Evolutionary conservation across 352 stramenopile species (phyloP).

Genomic region (Globisporangium takayamanum): DNA sequence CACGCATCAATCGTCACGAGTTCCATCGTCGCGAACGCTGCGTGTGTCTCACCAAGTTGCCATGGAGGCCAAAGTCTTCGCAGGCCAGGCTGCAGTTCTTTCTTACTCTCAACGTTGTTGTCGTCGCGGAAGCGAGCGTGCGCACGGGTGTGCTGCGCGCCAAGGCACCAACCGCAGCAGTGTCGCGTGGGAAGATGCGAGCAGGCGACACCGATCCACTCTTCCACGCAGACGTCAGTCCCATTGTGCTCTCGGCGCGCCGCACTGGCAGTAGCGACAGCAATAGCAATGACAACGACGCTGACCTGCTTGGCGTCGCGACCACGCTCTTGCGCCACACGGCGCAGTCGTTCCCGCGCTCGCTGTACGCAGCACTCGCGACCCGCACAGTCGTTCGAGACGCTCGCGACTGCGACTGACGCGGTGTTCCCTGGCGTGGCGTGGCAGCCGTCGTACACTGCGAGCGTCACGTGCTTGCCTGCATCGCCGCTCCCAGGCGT

Average conservation of each 20-base stretch:
- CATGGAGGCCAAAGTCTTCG: no score
- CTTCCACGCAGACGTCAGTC: constrained; percentile 11
- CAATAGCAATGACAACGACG: neutral
- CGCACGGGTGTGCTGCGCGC: constrained; percentile 5
- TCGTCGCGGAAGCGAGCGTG: no score
- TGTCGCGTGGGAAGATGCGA: neutral
- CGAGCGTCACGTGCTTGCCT: constrained; percentile 5
- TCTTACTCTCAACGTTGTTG: no score
- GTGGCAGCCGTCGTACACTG: constrained; percentile 8
- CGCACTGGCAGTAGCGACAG: no score
- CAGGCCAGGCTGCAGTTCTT: no score
- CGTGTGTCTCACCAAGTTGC: no score
- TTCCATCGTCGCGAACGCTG: no score
- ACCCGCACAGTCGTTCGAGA: constrained; percentile 5
- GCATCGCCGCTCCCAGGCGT: constrained; percentile 18
- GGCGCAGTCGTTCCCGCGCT: constrained; percentile 12
- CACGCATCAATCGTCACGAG: no score
- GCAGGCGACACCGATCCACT: constrained; percentile 1
- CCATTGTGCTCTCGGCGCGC: neutral
- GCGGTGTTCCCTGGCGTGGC: constrained; percentile 9
- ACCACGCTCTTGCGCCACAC: constrained; percentile 12
- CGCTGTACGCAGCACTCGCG: neutral
- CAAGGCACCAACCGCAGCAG: neutral
- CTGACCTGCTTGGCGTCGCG: neutral
- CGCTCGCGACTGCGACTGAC: neutral